These are phyloP conservation scores for Calophaca sinica DNA, from an alignment of 306 rosid species.

Conservation along the genomic window DNA sequence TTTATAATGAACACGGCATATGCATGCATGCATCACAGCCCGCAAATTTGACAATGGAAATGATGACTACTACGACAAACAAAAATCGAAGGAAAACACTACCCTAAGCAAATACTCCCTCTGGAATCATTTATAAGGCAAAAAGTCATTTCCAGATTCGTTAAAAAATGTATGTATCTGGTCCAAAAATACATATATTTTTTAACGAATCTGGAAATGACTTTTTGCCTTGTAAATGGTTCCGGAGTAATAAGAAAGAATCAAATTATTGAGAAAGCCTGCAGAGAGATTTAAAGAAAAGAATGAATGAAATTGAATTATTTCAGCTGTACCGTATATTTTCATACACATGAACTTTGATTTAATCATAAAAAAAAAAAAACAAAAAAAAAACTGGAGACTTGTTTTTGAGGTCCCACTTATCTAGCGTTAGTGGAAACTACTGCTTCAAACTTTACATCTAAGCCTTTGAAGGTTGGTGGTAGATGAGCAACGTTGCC, in stretches of 20 bases:
- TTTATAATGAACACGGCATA: constrained; percentile 27
- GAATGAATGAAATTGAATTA: constrained; percentile 28
- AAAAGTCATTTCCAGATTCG: no score
- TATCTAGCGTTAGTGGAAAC: neutral
- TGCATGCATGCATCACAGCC: constrained; percentile 36
- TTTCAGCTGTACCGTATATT: neutral
- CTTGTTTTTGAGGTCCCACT: neutral
- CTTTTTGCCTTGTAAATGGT: no score
- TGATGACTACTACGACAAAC: neutral
- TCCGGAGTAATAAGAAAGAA: no score
- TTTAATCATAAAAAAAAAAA: neutral
- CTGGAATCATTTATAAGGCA: no score
- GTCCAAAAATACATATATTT: no score
- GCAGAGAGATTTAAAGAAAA: neutral
- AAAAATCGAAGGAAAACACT: neutral
- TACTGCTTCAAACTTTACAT: neutral
- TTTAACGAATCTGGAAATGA: no score
- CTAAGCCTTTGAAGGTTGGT: neutral
- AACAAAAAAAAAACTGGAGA: neutral
- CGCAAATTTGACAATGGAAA: constrained; percentile 23
- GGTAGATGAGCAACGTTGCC: neutral
- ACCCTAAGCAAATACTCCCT: neutral
- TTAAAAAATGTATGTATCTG: no score
- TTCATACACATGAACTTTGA: constrained; percentile 3
- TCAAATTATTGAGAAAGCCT: neutral